phyloP scores from a whole-genome alignment of 306 rosid species.

The Medicago lupulina region DNA sequence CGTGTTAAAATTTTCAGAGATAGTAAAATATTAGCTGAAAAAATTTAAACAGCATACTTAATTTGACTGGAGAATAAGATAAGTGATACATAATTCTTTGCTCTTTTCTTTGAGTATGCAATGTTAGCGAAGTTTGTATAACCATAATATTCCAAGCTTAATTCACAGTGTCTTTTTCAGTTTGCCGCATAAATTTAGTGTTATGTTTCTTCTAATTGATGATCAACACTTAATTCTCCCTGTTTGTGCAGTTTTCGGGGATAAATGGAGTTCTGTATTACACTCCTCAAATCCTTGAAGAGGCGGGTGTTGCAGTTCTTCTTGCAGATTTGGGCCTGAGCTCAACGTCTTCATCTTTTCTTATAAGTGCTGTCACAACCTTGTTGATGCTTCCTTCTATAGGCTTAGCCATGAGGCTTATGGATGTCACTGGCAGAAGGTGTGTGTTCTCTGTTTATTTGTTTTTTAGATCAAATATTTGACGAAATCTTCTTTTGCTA shows the following conservation, averaged over 20 bases:
- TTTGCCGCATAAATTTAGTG: slow-evolving; percentile 10
- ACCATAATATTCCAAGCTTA: slow-evolving; percentile 10
- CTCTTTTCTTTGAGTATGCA: slow-evolving; percentile 3
- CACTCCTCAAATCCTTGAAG: slow-evolving; percentile 88
- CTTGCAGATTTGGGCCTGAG: slow-evolving; percentile 67
- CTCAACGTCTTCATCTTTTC: slow-evolving; percentile 70
- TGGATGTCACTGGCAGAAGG: slow-evolving; percentile 86
- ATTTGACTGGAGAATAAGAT: neutral
- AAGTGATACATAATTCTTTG: neutral
- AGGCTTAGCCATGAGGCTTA: slow-evolving; percentile 70
- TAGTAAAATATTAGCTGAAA: slow-evolving; percentile 18
- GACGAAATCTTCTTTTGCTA: slow-evolving; percentile 16
- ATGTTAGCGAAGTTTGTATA: slow-evolving; percentile 12
- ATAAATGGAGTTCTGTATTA: slow-evolving; percentile 88
- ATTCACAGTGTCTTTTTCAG: slow-evolving; percentile 10
- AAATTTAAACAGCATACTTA: slow-evolving; percentile 13
- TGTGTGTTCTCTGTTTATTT: slow-evolving; percentile 30
- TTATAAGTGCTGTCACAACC: slow-evolving; percentile 80
- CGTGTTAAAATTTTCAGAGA: neutral
- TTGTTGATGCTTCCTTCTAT: slow-evolving; percentile 86
- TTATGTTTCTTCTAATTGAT: slow-evolving; percentile 17
- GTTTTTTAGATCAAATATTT: neutral
- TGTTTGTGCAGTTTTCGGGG: slow-evolving; percentile 70
- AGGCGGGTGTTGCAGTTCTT: slow-evolving; percentile 81
- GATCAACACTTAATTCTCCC: slow-evolving; percentile 29